phyloP scores from a whole-genome alignment of 179 eudicot genomes.

The Carnegiea gigantea region DNA sequence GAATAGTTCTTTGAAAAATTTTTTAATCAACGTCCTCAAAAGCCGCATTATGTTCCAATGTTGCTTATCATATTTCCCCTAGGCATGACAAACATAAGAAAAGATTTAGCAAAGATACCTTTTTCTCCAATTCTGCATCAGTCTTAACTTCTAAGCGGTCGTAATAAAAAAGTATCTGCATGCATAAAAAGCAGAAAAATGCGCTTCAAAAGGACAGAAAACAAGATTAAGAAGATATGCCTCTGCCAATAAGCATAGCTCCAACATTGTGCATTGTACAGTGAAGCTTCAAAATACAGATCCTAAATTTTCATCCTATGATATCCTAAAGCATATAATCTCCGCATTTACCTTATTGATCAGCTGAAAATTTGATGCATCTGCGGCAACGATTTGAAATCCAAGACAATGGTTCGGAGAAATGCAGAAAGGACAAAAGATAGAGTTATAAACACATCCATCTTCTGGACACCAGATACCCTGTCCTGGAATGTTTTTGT shows the following conservation, averaged over 20 bases:
- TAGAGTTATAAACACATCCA: conserved; percentile 70
- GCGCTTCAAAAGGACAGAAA: not conserved
- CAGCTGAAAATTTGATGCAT: conserved; percentile 59
- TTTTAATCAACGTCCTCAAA: not conserved
- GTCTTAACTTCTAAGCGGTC: conserved; percentile 52
- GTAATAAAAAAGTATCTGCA: conserved; percentile 59
- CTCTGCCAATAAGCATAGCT: not conserved
- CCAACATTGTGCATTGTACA: not conserved
- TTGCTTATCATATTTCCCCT: not conserved
- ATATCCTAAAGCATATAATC: not conserved
- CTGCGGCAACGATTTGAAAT: conserved; percentile 73
- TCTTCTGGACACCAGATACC: conserved; percentile 89
- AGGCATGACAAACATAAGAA: conserved; percentile 4
- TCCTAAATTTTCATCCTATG: not conserved
- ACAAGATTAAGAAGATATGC: not conserved
- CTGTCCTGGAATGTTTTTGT: conserved; percentile 43
- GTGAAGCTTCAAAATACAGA: not conserved
- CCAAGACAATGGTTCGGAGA: conserved; percentile 61
- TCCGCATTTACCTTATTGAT: conserved; percentile 55
- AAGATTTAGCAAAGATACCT: conserved; percentile 33
- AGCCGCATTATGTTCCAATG: conserved; percentile 1
- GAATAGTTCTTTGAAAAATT: not conserved
- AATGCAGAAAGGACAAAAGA: conserved; percentile 71
- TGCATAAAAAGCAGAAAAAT: conserved; percentile 12
- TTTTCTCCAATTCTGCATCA: conserved; percentile 30